Base-by-base conservation (phyloP, 371 early-diverging fungal genomes). In the Mortierella sp. region DNA sequence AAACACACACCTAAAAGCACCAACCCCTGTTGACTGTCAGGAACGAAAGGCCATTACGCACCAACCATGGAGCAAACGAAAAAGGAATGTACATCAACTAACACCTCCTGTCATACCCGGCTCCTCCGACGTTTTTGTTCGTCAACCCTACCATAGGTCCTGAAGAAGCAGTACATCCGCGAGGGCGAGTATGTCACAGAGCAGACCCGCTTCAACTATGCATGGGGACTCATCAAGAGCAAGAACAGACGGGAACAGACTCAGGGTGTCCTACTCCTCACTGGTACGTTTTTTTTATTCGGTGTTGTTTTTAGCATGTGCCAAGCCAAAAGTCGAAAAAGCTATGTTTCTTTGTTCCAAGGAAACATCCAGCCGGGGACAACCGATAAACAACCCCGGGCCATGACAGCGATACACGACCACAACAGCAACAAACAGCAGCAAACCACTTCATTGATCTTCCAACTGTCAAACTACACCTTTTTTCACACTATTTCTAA, bases 171-270 rank as follows among this genome's bases (percentile, higher is more conserved):
- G 84, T 96, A 90, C 84, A 92, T 94, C 58, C 91, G 92, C 50
- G 96, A 96, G 78, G 92, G 90, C 38, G 89, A 92, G 65, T 90
- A 91, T 68, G 93, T 92, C 7, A 92, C 94, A 77, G 84, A 88
- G n/a, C 98, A 99, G 89, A 97, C 97, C 57, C 97, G 97, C 88
- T 99, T 99, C 92, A 97, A 98, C 91, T 97, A 96, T 84, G 98
- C 99, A 7, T 99, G 98, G 98, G 98, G 96, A 0, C 91, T 98
- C 48, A 93, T 96, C 84, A 93, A 91, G 88, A 95, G 95, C 83
- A 90, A 87, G 73, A 85, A 88, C 45, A 87, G 90, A 72, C 88
- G 88, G 5, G 94, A 97, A 74, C 94, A 96, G 73, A 91, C 93
- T 71, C 88, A 91, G 31, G 99, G 97, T 19, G 93, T 98, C 38